phyloP scores from a whole-genome alignment of 371 early-diverging fungal species.

The Mucor mucedo region DNA sequence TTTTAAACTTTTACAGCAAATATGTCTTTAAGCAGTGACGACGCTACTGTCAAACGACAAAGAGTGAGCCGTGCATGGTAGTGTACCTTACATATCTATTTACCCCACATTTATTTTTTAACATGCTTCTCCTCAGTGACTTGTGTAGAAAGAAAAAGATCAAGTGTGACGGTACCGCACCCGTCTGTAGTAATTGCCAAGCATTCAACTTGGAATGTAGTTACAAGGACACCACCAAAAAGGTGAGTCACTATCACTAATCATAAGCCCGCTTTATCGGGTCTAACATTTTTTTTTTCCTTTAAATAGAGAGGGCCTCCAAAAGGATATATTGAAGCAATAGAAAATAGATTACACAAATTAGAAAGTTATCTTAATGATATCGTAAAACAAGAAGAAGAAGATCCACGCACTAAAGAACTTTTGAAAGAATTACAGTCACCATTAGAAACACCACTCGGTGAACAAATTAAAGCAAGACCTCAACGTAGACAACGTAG shows the following conservation, averaged over 20 bases:
- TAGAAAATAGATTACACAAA: conserved; percentile 67
- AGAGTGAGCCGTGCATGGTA: conserved; percentile 59
- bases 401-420: conserved; percentile 56
- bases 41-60: conserved; percentile 30
- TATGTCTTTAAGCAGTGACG: conserved; percentile 25
- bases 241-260: conserved; percentile 30
- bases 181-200: conserved; percentile 57
- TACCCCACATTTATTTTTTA: background rate
- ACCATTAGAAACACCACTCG: conserved; percentile 45
- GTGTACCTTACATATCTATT: background rate
- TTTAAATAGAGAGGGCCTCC: conserved; percentile 63
- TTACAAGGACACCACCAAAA: conserved; percentile 53
- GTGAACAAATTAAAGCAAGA: conserved; percentile 45
- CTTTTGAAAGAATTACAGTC: conserved; percentile 60
- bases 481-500: conserved; percentile 41
- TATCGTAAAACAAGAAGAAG: conserved; percentile 28
- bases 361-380: conserved; percentile 61
- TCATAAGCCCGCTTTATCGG: too few relatives aligned
- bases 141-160: conserved; percentile 67
- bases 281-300: background rate
- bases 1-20: background rate
- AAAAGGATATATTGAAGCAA: conserved; percentile 76
- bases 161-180: conserved; percentile 63
- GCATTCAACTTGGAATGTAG: conserved; percentile 46
- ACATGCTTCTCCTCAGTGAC: conserved; percentile 40